phyloP scores from a whole-genome alignment of 2,329 filamentous ascomycete genomes.

The Fusarium denticulatum region DNA sequence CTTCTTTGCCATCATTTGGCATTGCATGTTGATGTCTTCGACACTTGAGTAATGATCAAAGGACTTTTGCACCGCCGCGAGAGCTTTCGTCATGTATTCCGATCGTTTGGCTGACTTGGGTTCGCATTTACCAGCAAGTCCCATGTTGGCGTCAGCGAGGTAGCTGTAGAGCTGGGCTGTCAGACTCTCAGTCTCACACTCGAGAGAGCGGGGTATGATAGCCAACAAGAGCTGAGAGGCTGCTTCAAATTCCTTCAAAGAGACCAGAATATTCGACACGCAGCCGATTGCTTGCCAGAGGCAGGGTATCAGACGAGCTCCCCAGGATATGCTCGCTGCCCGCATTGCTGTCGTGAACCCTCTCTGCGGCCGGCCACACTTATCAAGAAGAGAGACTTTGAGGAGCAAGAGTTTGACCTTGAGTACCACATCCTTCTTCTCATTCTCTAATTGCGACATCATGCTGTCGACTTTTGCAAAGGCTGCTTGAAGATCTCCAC shows the following conservation, averaged over 20 bases:
- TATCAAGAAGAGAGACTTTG: constrained; percentile 77
- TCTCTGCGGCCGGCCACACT: constrained; percentile 74
- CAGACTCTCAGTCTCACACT: constrained; percentile 71
- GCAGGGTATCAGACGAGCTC: constrained; percentile 72
- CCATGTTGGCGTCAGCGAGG: constrained; percentile 82
- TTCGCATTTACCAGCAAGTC: constrained; percentile 69
- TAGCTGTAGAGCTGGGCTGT: constrained; percentile 74
- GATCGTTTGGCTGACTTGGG: constrained; percentile 57
- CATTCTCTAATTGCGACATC: constrained; percentile 54
- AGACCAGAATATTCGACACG: constrained; percentile 74
- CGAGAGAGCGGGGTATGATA: constrained; percentile 79
- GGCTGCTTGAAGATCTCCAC: constrained; percentile 59
- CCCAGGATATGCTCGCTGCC: constrained; percentile 78
- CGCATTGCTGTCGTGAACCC: constrained; percentile 81
- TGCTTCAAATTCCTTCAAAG: constrained; percentile 75
- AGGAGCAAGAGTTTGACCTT: constrained; percentile 76
- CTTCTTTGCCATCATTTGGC: constrained; percentile 85
- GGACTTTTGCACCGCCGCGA: constrained; percentile 70
- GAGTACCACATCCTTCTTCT: constrained; percentile 66
- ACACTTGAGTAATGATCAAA: constrained; percentile 72
- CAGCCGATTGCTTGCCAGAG: constrained; percentile 78
- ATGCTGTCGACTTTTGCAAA: constrained; percentile 59
- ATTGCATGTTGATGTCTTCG: constrained; percentile 73
- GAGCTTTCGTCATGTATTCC: constrained; percentile 67
- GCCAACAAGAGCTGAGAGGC: constrained; percentile 72